These are phyloP conservation scores for Fusarium agapanthi DNA, from an alignment of 2,329 filamentous ascomycete species.

Conservation along the genomic window DNA sequence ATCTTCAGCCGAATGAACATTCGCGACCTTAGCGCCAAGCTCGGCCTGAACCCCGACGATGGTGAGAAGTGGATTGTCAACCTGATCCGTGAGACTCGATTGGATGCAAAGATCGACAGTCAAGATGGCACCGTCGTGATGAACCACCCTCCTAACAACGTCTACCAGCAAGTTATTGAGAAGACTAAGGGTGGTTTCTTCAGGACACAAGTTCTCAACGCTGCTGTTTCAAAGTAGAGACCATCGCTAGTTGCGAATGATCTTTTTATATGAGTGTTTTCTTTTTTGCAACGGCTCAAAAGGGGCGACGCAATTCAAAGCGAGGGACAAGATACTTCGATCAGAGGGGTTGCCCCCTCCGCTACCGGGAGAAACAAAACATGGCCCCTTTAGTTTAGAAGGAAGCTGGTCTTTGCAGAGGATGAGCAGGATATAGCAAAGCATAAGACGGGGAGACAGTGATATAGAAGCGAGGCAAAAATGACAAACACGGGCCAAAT, in stretches of 20 bases:
- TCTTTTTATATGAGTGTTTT: conserved; percentile 34
- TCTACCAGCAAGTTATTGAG: conserved; percentile 99
- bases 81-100: conserved; percentile 94
- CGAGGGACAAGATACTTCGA: conserved; percentile 16
- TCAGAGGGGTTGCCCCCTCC: conserved; percentile 29
- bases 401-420: conserved; percentile 3
- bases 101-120: conserved; percentile 99
- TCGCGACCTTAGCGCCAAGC: conserved; percentile 90
- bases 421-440: conserved; percentile 24
- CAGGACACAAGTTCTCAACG: conserved; percentile 90
- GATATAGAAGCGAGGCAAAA: conserved; percentile 33
- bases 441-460: conserved; percentile 12
- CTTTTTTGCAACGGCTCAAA: conserved; percentile 35
- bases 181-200: conserved; percentile 99
- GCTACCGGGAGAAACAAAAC: conserved; percentile 19
- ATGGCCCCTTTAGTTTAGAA: conserved; percentile 3
- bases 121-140: conserved; percentile 98
- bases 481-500: conserved; percentile 23
- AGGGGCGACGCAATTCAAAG: conserved; percentile 33
- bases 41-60: conserved; percentile 91
- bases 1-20: conserved; percentile 99
- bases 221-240: conserved; percentile 65
- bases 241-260: background rate
- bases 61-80: conserved; percentile 99
- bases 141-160: conserved; percentile 98